phyloP scores from a whole-genome alignment of 2,329 filamentous ascomycete species.

The Neocucurbitaria cava region DNA sequence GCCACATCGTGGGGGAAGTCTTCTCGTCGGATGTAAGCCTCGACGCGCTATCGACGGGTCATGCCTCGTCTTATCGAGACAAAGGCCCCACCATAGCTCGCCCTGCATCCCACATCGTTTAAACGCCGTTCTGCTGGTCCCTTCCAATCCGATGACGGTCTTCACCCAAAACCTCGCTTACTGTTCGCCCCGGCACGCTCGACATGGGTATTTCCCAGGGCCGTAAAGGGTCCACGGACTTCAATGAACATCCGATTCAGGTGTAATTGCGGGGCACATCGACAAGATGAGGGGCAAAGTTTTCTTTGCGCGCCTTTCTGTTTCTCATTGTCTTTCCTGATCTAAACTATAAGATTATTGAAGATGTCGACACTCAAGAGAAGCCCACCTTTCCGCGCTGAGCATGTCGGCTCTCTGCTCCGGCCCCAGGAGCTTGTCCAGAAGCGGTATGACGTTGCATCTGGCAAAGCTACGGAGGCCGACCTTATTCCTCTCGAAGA shows the following conservation, averaged over 20 bases:
- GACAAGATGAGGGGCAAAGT: slow-evolving; percentile 31
- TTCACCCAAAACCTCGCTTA: slow-evolving; percentile 10
- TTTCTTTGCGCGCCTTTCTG: slow-evolving; percentile 12
- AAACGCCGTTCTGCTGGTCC: slow-evolving; percentile 9
- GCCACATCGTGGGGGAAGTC: not conserved
- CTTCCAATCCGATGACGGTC: slow-evolving; percentile 28
- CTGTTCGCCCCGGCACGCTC: slow-evolving; percentile 9
- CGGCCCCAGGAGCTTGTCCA: slow-evolving; percentile 68
- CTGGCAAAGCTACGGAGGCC: slow-evolving; percentile 56
- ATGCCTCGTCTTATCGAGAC: slow-evolving; percentile 10
- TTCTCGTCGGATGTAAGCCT: not conserved
- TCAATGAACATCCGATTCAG: slow-evolving; percentile 18
- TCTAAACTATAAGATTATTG: slow-evolving; percentile 29
- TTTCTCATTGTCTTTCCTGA: slow-evolving; percentile 5
- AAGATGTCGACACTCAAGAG: slow-evolving; percentile 43
- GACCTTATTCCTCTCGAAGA: slow-evolving; percentile 67
- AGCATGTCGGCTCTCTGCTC: slow-evolving; percentile 75
- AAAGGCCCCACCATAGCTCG: slow-evolving; percentile 34
- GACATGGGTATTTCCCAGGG: slow-evolving; percentile 14
- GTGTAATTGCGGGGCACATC: slow-evolving; percentile 30
- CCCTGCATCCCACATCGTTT: slow-evolving; percentile 29
- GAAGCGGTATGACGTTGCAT: slow-evolving; percentile 60
- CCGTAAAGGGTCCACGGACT: slow-evolving; percentile 15
- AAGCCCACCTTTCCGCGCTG: slow-evolving; percentile 70
- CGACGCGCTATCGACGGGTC: not conserved